Evolutionary conservation across 345 rosid genomes (phyloP).

Genomic region (Ailanthus altissimus): DNA sequence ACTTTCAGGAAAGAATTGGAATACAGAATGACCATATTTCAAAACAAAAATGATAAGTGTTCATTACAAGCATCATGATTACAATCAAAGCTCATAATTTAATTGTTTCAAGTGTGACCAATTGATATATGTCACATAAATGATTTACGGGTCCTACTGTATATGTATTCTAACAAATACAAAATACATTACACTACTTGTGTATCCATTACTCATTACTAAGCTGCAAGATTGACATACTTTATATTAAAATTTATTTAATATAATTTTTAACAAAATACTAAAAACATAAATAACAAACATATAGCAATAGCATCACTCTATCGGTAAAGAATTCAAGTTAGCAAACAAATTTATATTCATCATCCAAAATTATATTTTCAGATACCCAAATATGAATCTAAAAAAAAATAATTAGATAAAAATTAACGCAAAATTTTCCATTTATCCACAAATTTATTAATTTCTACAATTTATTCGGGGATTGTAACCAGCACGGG

Average conservation of each 20-base stretch:
- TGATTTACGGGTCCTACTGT: not conserved
- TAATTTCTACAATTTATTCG: conserved; percentile 42
- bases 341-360: not conserved
- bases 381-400: not conserved
- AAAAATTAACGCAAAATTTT: conserved; percentile 11
- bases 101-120: not conserved
- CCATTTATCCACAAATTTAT: conserved; percentile 19
- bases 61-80: conserved; percentile 14
- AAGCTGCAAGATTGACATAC: too few relatives aligned
- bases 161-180: not conserved
- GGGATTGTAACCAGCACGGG: conserved; percentile 81
- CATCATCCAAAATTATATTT: not conserved
- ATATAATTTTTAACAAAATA: too few relatives aligned
- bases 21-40: not conserved
- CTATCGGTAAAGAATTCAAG: too few relatives aligned
- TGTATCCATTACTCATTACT: conserved; percentile 8
- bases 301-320: too few relatives aligned
- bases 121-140: not conserved
- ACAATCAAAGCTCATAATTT: not conserved
- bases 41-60: not conserved
- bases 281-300: too few relatives aligned
- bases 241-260: too few relatives aligned
- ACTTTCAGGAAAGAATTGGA: conserved; percentile 6
- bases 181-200: not conserved
- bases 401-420: not conserved